Evolutionary conservation across 2,329 filamentous ascomycete genomes (phyloP), one percentile per base, ranked within the genome.

Genomic region (Fusarium transvaalense): DNA sequence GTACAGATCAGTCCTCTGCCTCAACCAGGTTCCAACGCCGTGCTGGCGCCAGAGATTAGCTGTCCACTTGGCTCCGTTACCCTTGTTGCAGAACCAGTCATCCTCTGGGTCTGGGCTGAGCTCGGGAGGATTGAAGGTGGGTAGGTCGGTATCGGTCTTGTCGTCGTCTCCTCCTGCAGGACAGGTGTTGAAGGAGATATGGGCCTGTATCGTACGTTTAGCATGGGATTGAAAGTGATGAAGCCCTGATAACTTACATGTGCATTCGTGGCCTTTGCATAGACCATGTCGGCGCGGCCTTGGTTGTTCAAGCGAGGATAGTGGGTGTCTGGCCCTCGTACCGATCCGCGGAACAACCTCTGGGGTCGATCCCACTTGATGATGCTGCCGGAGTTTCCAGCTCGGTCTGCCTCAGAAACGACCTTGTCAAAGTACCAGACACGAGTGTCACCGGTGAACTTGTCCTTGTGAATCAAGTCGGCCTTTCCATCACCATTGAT

Each of bases 251-350:
- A 12, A 31, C n/a, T 23, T 45, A 45, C 51, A n/a, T 43, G 19
- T 37, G 51, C 51, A 27, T 6, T 54, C 3, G 51, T 54, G 12
- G 51, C 51, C 23, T 54, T 17, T 29, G 51, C 51, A 2, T 54
- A 54, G 13, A 54, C 51, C 51, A 54, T 54, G 12, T 54, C 51
- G 5, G 39, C 51, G 12, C 51, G 51, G 17, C 39, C 5, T 13
- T 54, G 51, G 6, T 54, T 54, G 23, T 54, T 54, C 39, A 54
- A 34, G 10, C 51, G 39, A 21, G 51, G 51, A n/a, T 54, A 54
- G 23, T 54, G 51, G 27, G 51, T 54, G 10, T 54, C 51, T 8
- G 51, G 39, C 23, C 51, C 51, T 17, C 39, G 21, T 6, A 54
- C 51, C 2, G 51, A 54, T 29, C 51, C 51, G 9, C 39, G 51